Evolutionary conservation across 768 basidiomycete genomes (phyloP).

Genomic region (Dacryopinax spathularia): DNA sequence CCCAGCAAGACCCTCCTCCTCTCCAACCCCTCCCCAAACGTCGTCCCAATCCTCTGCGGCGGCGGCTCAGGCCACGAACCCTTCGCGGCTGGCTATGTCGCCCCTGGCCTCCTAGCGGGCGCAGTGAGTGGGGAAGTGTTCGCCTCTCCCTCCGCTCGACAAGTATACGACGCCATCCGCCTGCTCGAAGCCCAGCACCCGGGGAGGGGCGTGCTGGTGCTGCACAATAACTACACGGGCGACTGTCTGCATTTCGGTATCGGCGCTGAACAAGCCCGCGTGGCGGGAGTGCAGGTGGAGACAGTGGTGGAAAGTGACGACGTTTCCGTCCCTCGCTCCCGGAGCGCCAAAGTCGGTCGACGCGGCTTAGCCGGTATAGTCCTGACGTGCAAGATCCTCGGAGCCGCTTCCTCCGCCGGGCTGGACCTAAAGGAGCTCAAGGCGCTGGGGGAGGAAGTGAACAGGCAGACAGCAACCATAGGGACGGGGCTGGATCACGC

Average conservation of each 20-base stretch:
- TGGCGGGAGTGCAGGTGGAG: constrained; percentile 45
- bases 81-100: constrained; percentile 43
- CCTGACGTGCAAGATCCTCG: constrained; percentile 81
- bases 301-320: constrained; percentile 83
- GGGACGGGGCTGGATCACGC: constrained; percentile 82
- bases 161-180: constrained; percentile 37
- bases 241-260: constrained; percentile 86
- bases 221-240: constrained; percentile 66
- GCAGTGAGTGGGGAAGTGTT: constrained; percentile 50
- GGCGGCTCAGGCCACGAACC: constrained; percentile 49
- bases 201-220: constrained; percentile 22
- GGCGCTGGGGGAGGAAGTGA: constrained; percentile 46
- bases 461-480: constrained; percentile 60
- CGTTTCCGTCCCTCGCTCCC: constrained; percentile 62
- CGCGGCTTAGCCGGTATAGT: constrained; percentile 71
- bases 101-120: constrained; percentile 40
- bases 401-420: constrained; percentile 59
- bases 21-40: constrained; percentile 11
- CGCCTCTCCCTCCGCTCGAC: constrained; percentile 46
- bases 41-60: constrained; percentile 34
- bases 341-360: constrained; percentile 43
- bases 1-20: constrained; percentile 28
- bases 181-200: constrained; percentile 13
- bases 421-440: constrained; percentile 56
- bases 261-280: constrained; percentile 67